Evolutionary conservation across 768 basidiomycete species (phyloP).

Genomic region (Pisolithus marmoratus): DNA sequence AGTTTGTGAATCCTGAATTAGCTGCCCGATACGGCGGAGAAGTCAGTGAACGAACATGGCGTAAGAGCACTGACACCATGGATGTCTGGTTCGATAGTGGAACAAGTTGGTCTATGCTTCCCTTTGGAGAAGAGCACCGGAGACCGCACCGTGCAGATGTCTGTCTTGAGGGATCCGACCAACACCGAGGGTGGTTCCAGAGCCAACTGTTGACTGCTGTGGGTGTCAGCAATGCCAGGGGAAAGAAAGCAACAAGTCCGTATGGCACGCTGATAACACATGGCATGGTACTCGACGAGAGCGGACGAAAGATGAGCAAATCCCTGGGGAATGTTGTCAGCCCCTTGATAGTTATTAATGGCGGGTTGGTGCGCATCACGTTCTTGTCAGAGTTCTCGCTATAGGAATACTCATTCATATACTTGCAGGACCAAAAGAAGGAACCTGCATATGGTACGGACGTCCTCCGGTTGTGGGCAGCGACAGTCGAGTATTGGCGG

Average conservation of each 20-base stretch:
- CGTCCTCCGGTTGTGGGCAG: slow-evolving; percentile 85
- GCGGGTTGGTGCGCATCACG: slow-evolving; percentile 54
- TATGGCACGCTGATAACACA: slow-evolving; percentile 87
- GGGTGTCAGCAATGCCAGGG: slow-evolving; percentile 26
- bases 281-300: slow-evolving; percentile 91
- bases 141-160: slow-evolving; percentile 64
- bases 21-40: slow-evolving; percentile 35
- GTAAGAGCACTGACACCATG: slow-evolving; percentile 90
- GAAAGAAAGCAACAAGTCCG: slow-evolving; percentile 36
- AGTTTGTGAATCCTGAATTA: slow-evolving; percentile 69
- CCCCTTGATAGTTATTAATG: slow-evolving; percentile 75
- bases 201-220: slow-evolving; percentile 84
- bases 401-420: slow-evolving; percentile 1
- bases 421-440: slow-evolving; percentile 53
- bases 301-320: slow-evolving; percentile 96
- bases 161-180: slow-evolving; percentile 93
- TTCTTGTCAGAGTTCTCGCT: background rate
- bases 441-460: slow-evolving; percentile 83
- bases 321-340: slow-evolving; percentile 87
- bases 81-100: slow-evolving; percentile 99
- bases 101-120: slow-evolving; percentile 84
- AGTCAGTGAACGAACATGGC: slow-evolving; percentile 41
- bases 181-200: slow-evolving; percentile 99
- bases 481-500: slow-evolving; percentile 82
- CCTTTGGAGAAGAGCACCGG: slow-evolving; percentile 30